Evolutionary conservation across 2,329 filamentous ascomycete species (phyloP).

Genomic region (Trichoderma afroharzianum): DNA sequence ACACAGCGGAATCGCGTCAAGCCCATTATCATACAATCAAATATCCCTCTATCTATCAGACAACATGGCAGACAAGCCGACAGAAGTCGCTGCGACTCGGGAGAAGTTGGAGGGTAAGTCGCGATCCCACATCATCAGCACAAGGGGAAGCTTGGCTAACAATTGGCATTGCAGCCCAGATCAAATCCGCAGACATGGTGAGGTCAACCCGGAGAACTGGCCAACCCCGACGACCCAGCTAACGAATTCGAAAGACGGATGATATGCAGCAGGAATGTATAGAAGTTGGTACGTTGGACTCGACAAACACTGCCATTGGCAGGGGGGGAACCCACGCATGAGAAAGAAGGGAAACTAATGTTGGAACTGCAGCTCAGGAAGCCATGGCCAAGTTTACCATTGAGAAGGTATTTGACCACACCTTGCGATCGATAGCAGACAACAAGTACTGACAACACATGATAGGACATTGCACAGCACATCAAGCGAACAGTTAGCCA

Average conservation of each 20-base stretch:
- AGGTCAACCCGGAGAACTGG: background rate
- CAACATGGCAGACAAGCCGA: conserved; percentile 39
- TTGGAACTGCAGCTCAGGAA: conserved; percentile 49
- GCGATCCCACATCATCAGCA: background rate
- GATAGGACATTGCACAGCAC: conserved; percentile 86
- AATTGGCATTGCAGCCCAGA: conserved; percentile 62
- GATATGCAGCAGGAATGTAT: conserved; percentile 96
- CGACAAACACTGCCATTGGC: background rate
- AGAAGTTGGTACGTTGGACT: conserved; percentile 74
- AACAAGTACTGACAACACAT: conserved; percentile 21
- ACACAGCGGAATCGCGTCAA: background rate
- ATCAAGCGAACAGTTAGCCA: conserved; percentile 82
- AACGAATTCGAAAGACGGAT: conserved; percentile 63
- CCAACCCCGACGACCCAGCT: conserved; percentile 22
- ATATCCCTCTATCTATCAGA: background rate
- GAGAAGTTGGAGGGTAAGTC: conserved; percentile 73
- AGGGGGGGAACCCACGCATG: background rate
- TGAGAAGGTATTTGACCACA: conserved; percentile 48
- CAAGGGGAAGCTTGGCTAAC: conserved; percentile 15
- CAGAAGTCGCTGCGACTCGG: conserved; percentile 49
- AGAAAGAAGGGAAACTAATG: conserved; percentile 25
- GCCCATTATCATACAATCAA: background rate
- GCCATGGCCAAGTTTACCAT: conserved; percentile 61
- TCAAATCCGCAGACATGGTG: conserved; percentile 99
- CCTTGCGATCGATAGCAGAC: background rate